Evolutionary conservation across 148 eudicot species (phyloP), one percentile per base, ranked within the genome.

Genomic region (Salicornia ramosissima): DNA sequence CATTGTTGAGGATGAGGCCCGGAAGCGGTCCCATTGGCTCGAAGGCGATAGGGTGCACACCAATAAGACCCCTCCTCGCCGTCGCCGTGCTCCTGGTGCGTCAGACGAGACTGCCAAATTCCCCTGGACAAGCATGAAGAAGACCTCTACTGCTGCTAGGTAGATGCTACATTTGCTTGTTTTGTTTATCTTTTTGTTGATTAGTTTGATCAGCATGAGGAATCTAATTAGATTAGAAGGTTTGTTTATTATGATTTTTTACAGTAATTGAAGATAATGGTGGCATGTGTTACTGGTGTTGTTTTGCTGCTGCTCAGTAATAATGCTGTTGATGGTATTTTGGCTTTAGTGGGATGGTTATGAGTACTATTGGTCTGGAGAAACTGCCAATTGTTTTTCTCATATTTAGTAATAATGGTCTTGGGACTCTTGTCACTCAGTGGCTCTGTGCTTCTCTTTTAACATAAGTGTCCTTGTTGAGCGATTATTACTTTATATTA

Each of bases 21-120:
- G 78, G 69, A 75, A 74, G 83, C 84, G 71, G 75, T 83, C 94
- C 4, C 98, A 92, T 79, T 92, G 97, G 97, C 86, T 92, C 10
- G 96, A 91, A 28, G 79, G 61, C 34, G 76, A 63, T 19, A 71
- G 81, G 2, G 12, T 26, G 52, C 65, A 71, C 24, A 33, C 58
- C 9, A 71, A 74, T n/a, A 69, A 31, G 53, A 46, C 58, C 6
- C 68, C 77, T 0, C 47, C 62, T 2, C 74, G 59, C 10, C 46
- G 69, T 7, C 22, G 75, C 14, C 22, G 75, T 18, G 51, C 46
- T 28, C 78, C 75, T 29, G 64, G 79, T n/a, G 65, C 55, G 25
- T 33, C 46, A 22, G 69, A 72, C 31, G 83, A 74, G 68, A 73
- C 75, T 6, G 74, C 82, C 3, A 89, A 79, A 80, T 90, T 90